Evolutionary conservation across 495 filamentous ascomycete species (phyloP).

Genomic region (Monascus purpureus): DNA sequence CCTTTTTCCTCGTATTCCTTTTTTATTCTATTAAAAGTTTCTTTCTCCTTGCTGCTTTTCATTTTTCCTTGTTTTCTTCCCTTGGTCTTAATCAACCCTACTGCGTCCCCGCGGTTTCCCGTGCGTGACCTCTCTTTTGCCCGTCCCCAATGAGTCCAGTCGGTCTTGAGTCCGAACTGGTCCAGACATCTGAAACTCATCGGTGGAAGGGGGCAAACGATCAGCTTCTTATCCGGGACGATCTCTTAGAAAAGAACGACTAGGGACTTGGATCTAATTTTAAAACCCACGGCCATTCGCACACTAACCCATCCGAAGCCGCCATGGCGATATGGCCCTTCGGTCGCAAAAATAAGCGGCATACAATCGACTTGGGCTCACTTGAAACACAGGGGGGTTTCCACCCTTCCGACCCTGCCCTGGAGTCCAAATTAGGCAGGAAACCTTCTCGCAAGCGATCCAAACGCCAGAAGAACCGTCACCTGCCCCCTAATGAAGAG

Average conservation of each 20-base stretch:
- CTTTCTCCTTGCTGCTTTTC: conserved; percentile 3
- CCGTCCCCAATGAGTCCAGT: conserved; percentile 23
- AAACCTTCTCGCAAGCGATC: conserved; percentile 29
- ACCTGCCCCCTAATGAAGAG: conserved; percentile 16
- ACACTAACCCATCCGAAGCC: too few relatives aligned
- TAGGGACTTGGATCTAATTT: too few relatives aligned
- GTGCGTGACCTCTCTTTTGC: neutral
- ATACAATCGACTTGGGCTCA: conserved; percentile 30
- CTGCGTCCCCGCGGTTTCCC: too few relatives aligned
- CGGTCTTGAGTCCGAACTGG: conserved; percentile 4
- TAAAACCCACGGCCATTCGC: too few relatives aligned
- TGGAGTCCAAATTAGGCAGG: conserved; percentile 12
- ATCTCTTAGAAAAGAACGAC: too few relatives aligned
- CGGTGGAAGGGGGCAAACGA: conserved; percentile 29
- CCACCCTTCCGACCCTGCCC: conserved; percentile 13
- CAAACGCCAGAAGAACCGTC: conserved; percentile 25
- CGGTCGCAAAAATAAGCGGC: conserved; percentile 46
- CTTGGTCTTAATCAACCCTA: too few relatives aligned
- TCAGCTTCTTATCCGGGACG: too few relatives aligned
- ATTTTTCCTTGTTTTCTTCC: conserved; percentile 4
- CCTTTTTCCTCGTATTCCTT: conserved; percentile 4
- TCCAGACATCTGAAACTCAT: too few relatives aligned
- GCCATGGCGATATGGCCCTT: conserved; percentile 71
- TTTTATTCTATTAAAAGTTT: conserved; percentile 3
- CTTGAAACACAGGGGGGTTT: conserved; percentile 17